Base-by-base conservation (phyloP, 2,329 filamentous ascomycete genomes). In the Sclerotinia sclerotiorum region DNA sequence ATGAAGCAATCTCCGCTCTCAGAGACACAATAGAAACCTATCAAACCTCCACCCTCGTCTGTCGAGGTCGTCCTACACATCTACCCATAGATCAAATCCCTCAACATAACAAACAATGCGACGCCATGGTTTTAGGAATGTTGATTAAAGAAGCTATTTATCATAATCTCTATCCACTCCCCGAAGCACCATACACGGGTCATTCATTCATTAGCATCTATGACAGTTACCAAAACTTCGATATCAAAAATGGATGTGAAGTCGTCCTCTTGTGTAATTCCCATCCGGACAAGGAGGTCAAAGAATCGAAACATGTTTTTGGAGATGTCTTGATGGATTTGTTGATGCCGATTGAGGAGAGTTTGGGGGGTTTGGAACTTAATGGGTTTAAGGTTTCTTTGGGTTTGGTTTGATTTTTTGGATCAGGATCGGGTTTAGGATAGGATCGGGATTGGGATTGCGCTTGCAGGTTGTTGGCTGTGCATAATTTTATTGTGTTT, bases 121-220 rank as follows among this genome's bases (percentile, higher is more conserved):
- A 68, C n/a, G 49, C 67, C 17, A 65, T 65, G 67, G 42, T 57
- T 5, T 15, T 68, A 0, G 67, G 61, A 21, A 56, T 48, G 29
- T 24, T 68, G 1, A 57, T 65, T 1, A 65, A 65, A 39, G 60
- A 57, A 44, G 60, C 66, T 21, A 35, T 46, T 19, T 24, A 35
- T 8, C 54, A 58, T 27, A 44, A 58, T 27, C 42, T 66, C 7
- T 66, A 66, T 32, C 63, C 63, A 10, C 13, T 66, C 17, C 64
- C 64, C 11, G 52, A 60, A 39, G 64, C 52, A 7, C 64, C 64
- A 6, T 58, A 66, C 17, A 58, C 35, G 21, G 64, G 64, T 0
- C 51, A 57, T 24, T 57, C 52, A 6, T 58, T 66, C 27, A 44
- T 42, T 2, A 58, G 54, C 6, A 46, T 66, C 17, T 62, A 62